Evolutionary conservation across 306 rosid species (phyloP).

Genomic region (Prunus fruticosa): DNA sequence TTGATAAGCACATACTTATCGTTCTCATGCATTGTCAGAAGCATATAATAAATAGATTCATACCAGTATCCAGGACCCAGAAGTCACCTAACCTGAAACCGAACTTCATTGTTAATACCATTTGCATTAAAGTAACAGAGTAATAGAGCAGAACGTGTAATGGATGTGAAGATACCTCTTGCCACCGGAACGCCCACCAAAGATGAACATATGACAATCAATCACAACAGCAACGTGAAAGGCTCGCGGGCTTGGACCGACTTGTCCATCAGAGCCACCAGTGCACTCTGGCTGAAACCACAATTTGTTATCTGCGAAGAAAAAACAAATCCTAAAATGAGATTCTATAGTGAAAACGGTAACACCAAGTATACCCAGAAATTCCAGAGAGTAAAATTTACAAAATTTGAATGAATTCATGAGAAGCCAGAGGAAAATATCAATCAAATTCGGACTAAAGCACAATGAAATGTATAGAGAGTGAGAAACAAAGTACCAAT

Average conservation of each 20-base stretch:
- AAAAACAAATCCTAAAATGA: conserved; percentile 13
- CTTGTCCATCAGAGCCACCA: conserved; percentile 77
- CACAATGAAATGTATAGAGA: not conserved
- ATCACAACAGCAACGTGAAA: conserved; percentile 88
- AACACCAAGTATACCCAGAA: not conserved
- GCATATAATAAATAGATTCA: conserved; percentile 11
- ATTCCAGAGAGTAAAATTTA: not conserved
- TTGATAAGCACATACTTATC: not conserved
- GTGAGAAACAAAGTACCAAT: conserved; percentile 36
- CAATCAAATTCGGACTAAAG: conserved; percentile 2
- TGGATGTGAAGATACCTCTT: conserved; percentile 49
- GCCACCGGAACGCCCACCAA: conserved; percentile 89
- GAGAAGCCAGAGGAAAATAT: not conserved
- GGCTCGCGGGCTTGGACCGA: conserved; percentile 88
- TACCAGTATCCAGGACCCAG: conserved; percentile 99
- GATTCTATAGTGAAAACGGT: not conserved
- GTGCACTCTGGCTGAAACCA: conserved; percentile 96
- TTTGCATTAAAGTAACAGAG: not conserved
- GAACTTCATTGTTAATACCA: conserved; percentile 26
- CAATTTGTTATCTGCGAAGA: conserved; percentile 63
- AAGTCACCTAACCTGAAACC: conserved; percentile 89
- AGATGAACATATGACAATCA: conserved; percentile 94
- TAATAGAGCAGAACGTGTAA: not conserved
- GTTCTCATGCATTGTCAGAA: conserved; percentile 10
- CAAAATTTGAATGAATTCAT: not conserved